These are phyloP conservation scores for Leccinum brunneo-olivaceum DNA, from an alignment of 1,284 basidiomycete species.

Conservation along the genomic window DNA sequence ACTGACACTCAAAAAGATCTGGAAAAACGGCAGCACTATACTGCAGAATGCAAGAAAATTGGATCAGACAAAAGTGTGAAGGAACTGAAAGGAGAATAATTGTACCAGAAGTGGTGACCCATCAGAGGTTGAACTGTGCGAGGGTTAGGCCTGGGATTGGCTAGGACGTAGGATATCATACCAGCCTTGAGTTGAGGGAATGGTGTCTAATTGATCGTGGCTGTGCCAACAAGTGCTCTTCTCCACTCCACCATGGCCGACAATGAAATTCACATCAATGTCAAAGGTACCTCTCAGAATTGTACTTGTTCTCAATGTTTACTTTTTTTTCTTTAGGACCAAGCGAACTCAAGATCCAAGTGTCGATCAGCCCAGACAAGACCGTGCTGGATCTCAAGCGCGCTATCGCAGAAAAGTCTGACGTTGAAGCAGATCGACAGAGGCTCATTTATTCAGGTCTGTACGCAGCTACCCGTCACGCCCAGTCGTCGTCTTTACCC, in stretches of 20 bases:
- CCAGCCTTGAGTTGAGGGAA: too few relatives aligned
- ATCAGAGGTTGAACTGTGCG: too few relatives aligned
- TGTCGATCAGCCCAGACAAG: constrained; percentile 72
- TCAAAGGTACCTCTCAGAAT: constrained; percentile 49
- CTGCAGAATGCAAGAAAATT: constrained; percentile 29
- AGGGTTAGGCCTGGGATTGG: too few relatives aligned
- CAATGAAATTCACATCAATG: constrained; percentile 65
- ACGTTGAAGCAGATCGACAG: constrained; percentile 81
- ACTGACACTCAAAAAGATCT: constrained; percentile 41
- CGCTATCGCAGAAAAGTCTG: constrained; percentile 74
- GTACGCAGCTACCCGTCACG: constrained; percentile 16
- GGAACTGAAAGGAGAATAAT: too few relatives aligned
- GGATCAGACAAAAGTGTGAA: neutral
- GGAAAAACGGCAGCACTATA: constrained; percentile 73
- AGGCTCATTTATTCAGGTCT: constrained; percentile 82
- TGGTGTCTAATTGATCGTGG: constrained; percentile 15
- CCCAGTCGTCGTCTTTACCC: neutral
- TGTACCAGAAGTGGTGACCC: too few relatives aligned
- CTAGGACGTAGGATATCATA: too few relatives aligned
- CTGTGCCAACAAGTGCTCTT: constrained; percentile 7
- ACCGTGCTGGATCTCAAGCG: constrained; percentile 82
- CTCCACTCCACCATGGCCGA: constrained; percentile 42
- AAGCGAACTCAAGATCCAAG: constrained; percentile 83
- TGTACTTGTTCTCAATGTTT: neutral
- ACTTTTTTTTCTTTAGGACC: constrained; percentile 48